A percentile compares a stretch with the other conserved stretches of the same genome.
Conservation (phyloP, 345 rosid genomes). For the Pugionium cornutum region DNA sequence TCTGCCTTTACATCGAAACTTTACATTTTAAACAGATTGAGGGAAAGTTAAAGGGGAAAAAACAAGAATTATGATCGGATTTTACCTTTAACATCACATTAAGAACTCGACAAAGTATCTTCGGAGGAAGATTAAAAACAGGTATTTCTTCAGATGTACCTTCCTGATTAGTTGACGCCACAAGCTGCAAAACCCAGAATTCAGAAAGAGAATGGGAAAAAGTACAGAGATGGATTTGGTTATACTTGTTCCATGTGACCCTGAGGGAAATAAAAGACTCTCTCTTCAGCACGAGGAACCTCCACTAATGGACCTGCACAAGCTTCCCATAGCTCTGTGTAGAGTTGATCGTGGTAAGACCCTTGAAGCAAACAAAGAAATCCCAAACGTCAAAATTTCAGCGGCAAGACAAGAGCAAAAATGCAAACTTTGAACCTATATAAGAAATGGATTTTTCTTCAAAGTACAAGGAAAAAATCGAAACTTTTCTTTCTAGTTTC, state of each 20-base stretch:
- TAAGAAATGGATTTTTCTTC: no score
- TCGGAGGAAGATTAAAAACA: constrained; percentile 64
- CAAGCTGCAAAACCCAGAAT: constrained; percentile 56
- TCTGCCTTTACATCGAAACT: constrained; percentile 50
- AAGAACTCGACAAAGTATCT: constrained; percentile 79
- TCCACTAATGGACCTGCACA: constrained; percentile 82
- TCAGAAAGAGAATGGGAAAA: background rate
- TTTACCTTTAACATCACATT: constrained; percentile 60
- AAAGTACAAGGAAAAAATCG: no score
- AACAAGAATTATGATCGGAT: background rate
- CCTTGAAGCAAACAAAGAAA: constrained; percentile 22
- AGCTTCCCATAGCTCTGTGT: constrained; percentile 74
- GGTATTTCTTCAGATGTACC: constrained; percentile 56
- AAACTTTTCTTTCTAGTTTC: background rate
- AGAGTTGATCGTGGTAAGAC: constrained; percentile 47
- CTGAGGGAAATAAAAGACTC: constrained; percentile 74
- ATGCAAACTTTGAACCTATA: constrained; percentile 24
- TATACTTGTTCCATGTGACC: constrained; percentile 80
- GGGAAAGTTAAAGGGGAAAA: background rate
- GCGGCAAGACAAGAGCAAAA: constrained; percentile 1
- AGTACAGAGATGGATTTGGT: background rate
- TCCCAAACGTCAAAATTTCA: constrained; percentile 8
- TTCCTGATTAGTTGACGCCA: constrained; percentile 81
- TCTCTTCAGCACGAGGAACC: constrained; percentile 54
- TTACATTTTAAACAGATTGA: background rate